phyloP scores from a whole-genome alignment of 2,329 filamentous ascomycete genomes.

The Colletotrichum kahawae region DNA sequence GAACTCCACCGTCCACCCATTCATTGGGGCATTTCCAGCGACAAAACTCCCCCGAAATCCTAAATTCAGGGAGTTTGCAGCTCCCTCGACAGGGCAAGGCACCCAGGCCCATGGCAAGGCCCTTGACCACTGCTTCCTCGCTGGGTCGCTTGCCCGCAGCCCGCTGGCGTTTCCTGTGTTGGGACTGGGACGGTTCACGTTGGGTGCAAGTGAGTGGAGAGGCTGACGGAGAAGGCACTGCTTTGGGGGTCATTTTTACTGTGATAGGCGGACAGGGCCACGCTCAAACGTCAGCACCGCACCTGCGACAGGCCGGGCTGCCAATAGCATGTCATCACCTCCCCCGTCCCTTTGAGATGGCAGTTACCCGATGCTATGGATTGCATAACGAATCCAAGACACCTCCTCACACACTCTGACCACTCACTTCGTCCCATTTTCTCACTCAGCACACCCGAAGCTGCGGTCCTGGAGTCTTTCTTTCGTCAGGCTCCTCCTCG shows the following conservation, averaged over 20 bases:
- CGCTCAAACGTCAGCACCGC: slow-evolving; percentile 13
- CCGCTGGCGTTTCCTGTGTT: not conserved
- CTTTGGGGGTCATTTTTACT: not conserved
- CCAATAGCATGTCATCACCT: not conserved
- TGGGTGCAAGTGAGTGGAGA: not conserved
- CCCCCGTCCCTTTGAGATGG: slow-evolving; percentile 10
- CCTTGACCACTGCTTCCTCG: not conserved
- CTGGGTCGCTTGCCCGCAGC: not conserved
- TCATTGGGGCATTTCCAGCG: not conserved
- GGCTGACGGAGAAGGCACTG: not conserved
- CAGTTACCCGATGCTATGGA: slow-evolving; percentile 18
- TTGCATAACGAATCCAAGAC: slow-evolving; percentile 12
- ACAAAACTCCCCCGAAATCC: not conserved
- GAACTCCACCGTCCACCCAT: not conserved
- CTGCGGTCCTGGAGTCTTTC: slow-evolving; percentile 8
- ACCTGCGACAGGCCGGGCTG: not conserved
- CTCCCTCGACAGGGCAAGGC: not conserved
- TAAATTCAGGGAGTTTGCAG: not conserved
- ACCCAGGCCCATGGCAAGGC: slow-evolving; percentile 7
- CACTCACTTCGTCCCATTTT: slow-evolving; percentile 20
- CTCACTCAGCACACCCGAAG: slow-evolving; percentile 19
- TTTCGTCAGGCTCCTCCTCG: not conserved
- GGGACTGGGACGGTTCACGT: not conserved
- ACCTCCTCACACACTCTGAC: not conserved
- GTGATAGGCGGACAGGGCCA: not conserved